Evolutionary conservation across 352 stramenopile species (phyloP), one percentile per base, ranked within the genome.

Genomic region (Phytophthora ramorum): DNA sequence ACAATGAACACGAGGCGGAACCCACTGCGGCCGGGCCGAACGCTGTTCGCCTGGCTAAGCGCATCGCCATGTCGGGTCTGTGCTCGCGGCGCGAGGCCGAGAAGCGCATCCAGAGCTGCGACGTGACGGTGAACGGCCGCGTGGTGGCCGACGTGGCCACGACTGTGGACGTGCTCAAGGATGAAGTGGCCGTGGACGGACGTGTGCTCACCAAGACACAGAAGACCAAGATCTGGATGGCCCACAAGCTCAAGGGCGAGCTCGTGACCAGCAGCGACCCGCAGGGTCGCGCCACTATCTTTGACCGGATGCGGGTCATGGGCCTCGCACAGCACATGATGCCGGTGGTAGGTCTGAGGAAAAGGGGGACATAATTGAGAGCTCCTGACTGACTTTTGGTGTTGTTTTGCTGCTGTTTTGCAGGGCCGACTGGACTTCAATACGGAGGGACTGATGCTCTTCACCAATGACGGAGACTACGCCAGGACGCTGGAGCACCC

Each of bases 401-500:
- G n/a, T 13, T n/a, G 22, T 28, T 20, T 37, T 8, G 13, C 20
- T 32, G 4, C 10, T 47, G 20, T 17, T 50, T 35, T n/a, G 22
- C 57, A 89, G 86, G 89, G 89, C 16, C 89, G 91, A 59, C 80
- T 98, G n/a, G 93, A 98, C 63, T 97, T 89, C 67, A 96, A 97
- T 54, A 97, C 90, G 14, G 92, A 98, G 66, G 93, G 93, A 1
- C 70, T 98, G 28, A 66, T 98, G 59, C 78, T 98, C n/a, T 80
- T 98, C 12, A 98, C 91, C 12, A 97, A 96, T 66, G 85, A 98
- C 60, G 93, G 93, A 26, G 91, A 96, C 58, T 96, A 97, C 64
- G 89, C 92, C 20, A 76, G 91, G 13, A 62, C 87, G 38, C 67
- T 98, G 62, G 93, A 98, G 62, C 91, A 97, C 51, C 93, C 93